Evolutionary conservation across 768 basidiomycete genomes (phyloP).

Genomic region (Mycena crocata): DNA sequence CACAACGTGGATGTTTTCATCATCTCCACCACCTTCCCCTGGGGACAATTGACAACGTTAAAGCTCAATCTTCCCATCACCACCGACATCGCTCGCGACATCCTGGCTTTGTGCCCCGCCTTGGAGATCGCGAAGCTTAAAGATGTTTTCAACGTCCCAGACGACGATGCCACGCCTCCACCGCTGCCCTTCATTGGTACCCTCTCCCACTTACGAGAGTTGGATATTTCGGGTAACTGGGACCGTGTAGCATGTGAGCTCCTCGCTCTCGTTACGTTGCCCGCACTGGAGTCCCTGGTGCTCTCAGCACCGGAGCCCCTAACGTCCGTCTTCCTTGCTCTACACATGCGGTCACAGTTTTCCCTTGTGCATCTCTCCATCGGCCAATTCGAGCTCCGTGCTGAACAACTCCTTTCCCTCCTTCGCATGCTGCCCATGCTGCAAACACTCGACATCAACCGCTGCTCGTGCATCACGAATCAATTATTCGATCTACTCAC

Average conservation of each 20-base stretch:
- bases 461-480: neutral
- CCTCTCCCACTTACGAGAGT: neutral
- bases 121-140: neutral
- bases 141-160: neutral
- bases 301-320: neutral
- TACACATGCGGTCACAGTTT: neutral
- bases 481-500: neutral
- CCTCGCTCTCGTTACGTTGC: neutral
- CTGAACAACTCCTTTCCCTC: neutral
- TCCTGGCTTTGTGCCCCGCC: neutral
- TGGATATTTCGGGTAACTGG: neutral
- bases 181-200: neutral
- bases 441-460: neutral
- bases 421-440: neutral
- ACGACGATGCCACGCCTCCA: neutral
- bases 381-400: neutral
- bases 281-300: neutral
- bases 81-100: neutral
- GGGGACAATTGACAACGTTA: neutral
- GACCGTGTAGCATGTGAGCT: neutral
- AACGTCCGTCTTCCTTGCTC: neutral
- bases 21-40: neutral
- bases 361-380: neutral
- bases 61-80: neutral
- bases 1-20: rapidly evolving